A percentile compares a stretch with the other conserved stretches of the same genome.
Evolutionary conservation across 2,329 filamentous ascomycete genomes (phyloP).

Genomic region (Raffaelea arxii): DNA sequence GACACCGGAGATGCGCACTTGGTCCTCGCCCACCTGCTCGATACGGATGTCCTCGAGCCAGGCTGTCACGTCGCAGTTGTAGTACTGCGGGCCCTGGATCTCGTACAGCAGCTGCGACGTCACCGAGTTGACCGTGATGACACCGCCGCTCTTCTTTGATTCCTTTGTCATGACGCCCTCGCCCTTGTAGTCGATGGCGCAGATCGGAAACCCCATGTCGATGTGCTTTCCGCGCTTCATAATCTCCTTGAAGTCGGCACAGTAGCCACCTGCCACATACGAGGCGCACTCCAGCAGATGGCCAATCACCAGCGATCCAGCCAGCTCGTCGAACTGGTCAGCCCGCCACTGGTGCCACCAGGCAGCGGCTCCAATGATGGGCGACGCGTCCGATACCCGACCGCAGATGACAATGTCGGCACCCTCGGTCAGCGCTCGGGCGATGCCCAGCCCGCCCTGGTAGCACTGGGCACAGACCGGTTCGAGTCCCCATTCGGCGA

Average conservation of each 20-base stretch:
- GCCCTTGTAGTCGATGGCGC: constrained; percentile 35
- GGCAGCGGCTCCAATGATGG: constrained; percentile 36
- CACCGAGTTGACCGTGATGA: constrained; percentile 11
- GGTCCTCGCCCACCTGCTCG: constrained; percentile 29
- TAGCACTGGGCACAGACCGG: constrained; percentile 25
- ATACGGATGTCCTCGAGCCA: constrained; percentile 25
- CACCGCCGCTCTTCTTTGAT: constrained; percentile 13
- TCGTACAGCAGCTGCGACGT: constrained; percentile 25
- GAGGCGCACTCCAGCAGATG: constrained; percentile 34
- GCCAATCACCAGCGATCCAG: constrained; percentile 29
- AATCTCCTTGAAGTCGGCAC: constrained; percentile 33
- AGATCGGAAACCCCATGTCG: constrained; percentile 37
- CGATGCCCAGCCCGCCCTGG: constrained; percentile 30
- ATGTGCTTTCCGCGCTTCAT: constrained; percentile 25
- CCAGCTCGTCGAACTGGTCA: constrained; percentile 31
- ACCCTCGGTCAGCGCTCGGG: constrained; percentile 21
- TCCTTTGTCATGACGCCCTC: constrained; percentile 18
- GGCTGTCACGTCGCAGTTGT: constrained; percentile 22
- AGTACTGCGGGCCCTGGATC: constrained; percentile 27
- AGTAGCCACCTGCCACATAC: constrained; percentile 37
- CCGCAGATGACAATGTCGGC: constrained; percentile 29
- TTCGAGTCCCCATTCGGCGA: constrained; percentile 12
- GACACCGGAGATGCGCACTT: constrained; percentile 23
- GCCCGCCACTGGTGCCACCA: constrained; percentile 38
- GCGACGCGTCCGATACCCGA: constrained; percentile 27